Evolutionary conservation across 345 rosid species (phyloP), one percentile per base, ranked within the genome.

Genomic region (Litchi chinensis): DNA sequence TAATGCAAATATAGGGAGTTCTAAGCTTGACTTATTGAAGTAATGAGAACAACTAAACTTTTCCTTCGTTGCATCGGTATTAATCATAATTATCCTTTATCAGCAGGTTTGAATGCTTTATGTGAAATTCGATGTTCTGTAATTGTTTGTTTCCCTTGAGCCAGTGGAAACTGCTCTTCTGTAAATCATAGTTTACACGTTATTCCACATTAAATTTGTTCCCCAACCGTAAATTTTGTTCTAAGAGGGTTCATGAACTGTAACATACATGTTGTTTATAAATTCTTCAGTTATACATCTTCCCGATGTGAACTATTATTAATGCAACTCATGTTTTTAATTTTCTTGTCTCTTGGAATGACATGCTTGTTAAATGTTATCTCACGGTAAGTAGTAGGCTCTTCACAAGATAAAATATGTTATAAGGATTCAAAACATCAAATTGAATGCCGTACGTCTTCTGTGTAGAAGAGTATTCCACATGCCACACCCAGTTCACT

Each of bases 171-270:
- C 41, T 48, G 21, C 18, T 10, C 37, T 24, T 54, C 48, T 18
- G n/a, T 0, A 74, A 10, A 19, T 26, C 43, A 13, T 74, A 44
- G 48, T 48, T 12, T 19, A 26, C 39, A 46, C 48, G 5, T 54
- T 54, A 54, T 54, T 32, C 3, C 81, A 21, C 70, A 69, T 68
- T 71, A 32, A 69, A 46, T 73, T 44, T 63, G 69, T 70, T 83
- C 67, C 59, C 54, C 15, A 43, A 64, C 80, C 76, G 73, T 79
- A 63, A 65, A 41, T 26, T 65, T 65, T 74, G 12, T 37, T 5
- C 13, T 19, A 63, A 39, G 68, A 37, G 22, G 19, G 21, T 43
- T 52, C 75, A n/a, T 54, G 41, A 54, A 43, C 15, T 70, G 41
- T 57, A 66, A 79, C 68, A 2, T 44, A 7, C 3, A 63, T 11